Evolutionary conservation across 805 yeast genomes (phyloP).

Genomic region (Kodamaea laetipori): DNA sequence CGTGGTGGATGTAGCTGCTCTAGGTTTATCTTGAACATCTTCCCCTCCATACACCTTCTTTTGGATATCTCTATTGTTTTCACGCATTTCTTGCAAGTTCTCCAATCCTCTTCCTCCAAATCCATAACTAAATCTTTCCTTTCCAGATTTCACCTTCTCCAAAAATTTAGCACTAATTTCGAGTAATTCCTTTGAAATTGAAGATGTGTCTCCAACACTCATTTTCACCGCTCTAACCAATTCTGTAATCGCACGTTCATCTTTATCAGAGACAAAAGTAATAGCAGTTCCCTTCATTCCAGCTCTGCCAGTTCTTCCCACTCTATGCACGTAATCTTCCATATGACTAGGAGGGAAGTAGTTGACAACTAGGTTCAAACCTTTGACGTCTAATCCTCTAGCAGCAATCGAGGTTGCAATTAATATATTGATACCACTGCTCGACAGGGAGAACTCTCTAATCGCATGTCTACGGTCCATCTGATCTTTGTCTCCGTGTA

Average conservation of each 20-base stretch:
- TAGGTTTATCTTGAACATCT: constrained; percentile 15
- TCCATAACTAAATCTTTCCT: constrained; percentile 66
- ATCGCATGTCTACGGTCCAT: constrained; percentile 77
- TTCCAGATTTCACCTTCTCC: constrained; percentile 65
- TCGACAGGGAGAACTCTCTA: constrained; percentile 57
- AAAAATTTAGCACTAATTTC: constrained; percentile 57
- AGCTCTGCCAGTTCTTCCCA: constrained; percentile 95
- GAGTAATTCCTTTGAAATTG: constrained; percentile 53
- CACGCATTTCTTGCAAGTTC: constrained; percentile 65
- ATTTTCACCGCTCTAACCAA: constrained; percentile 67
- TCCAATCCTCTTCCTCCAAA: constrained; percentile 94
- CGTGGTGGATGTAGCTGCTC: background rate
- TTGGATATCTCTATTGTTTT: constrained; percentile 51
- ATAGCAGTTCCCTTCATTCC: constrained; percentile 63
- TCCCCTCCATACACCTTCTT: constrained; percentile 49
- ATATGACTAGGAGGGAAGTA: constrained; percentile 75
- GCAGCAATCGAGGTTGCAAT: constrained; percentile 96
- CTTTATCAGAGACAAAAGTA: constrained; percentile 65
- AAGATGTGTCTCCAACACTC: constrained; percentile 45
- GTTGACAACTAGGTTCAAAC: constrained; percentile 76
- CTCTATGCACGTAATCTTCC: constrained; percentile 95
- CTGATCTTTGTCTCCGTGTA: constrained; percentile 94
- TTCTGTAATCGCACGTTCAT: constrained; percentile 67
- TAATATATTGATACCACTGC: constrained; percentile 60
- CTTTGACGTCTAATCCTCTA: constrained; percentile 91